Conservation (phyloP, 768 basidiomycete species). For the Gloeostereum incarnatum region DNA sequence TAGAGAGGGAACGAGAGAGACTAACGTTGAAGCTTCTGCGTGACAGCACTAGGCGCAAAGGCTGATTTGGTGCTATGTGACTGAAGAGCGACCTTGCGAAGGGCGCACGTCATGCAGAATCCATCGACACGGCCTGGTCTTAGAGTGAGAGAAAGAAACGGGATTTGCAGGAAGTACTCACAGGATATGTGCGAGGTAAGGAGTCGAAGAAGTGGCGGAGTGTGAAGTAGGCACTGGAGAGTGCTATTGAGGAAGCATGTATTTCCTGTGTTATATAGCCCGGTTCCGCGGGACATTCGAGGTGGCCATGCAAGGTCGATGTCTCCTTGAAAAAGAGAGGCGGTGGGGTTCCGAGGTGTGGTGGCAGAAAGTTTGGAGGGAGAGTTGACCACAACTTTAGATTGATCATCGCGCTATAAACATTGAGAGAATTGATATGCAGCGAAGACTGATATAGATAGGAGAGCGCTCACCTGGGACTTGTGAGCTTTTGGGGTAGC, state of each 20-base stretch:
- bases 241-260: constrained; percentile 96
- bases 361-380: constrained; percentile 18
- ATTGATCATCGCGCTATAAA: constrained; percentile 10
- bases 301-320: constrained; percentile 61
- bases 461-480: constrained; percentile 31
- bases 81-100: constrained; percentile 47
- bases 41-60: constrained; percentile 59
- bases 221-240: constrained; percentile 88
- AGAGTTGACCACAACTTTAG: constrained; percentile 10
- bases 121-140: constrained; percentile 28
- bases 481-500: constrained; percentile 44
- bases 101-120: constrained; percentile 77
- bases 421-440: neutral
- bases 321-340: constrained; percentile 38
- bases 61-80: constrained; percentile 37
- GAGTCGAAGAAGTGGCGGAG: constrained; percentile 72
- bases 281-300: constrained; percentile 38
- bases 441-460: constrained; percentile 1
- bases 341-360: constrained; percentile 13
- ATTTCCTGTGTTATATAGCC: constrained; percentile 82
- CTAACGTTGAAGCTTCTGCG: constrained; percentile 62
- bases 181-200: constrained; percentile 49
- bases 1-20: constrained; percentile 7
- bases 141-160: constrained; percentile 6
- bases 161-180: constrained; percentile 28